Conservation (phyloP, 2,329 filamentous ascomycete genomes). For the Apiospora arundinis region DNA sequence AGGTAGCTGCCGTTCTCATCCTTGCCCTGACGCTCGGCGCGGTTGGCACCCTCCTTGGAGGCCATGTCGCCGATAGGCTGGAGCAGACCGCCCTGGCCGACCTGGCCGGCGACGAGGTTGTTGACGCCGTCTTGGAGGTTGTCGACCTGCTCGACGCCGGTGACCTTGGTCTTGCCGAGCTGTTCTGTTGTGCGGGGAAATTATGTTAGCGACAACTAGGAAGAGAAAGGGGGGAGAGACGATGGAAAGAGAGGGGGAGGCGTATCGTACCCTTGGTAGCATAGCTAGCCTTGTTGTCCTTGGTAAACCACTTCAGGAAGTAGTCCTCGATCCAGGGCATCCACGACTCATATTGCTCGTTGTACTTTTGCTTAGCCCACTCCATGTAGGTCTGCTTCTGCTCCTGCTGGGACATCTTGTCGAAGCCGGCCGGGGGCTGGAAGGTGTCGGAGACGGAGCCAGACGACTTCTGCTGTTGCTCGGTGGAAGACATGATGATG, state of each 20-base stretch:
- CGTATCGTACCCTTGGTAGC: slow-evolving; percentile 63
- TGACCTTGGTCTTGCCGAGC: slow-evolving; percentile 73
- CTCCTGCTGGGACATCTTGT: slow-evolving; percentile 24
- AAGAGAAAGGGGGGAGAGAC: background rate
- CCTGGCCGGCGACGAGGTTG: slow-evolving; percentile 65
- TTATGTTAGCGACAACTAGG: background rate
- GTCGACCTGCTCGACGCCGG: slow-evolving; percentile 70
- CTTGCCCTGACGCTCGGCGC: slow-evolving; percentile 68
- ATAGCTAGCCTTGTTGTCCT: slow-evolving; percentile 79
- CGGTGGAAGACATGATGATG: background rate
- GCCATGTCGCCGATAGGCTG: slow-evolving; percentile 67
- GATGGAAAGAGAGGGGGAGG: background rate
- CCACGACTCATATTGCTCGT: slow-evolving; percentile 76
- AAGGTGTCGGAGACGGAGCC: slow-evolving; percentile 22
- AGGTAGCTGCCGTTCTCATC: slow-evolving; percentile 63
- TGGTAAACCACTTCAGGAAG: slow-evolving; percentile 75
- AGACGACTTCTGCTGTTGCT: background rate
- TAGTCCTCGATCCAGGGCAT: slow-evolving; percentile 79
- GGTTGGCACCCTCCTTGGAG: slow-evolving; percentile 71
- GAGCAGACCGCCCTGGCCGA: slow-evolving; percentile 71
- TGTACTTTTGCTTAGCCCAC: slow-evolving; percentile 69
- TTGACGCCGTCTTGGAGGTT: slow-evolving; percentile 72
- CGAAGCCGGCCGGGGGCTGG: slow-evolving; percentile 24
- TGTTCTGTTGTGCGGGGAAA: slow-evolving; percentile 55
- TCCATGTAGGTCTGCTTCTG: slow-evolving; percentile 48